These are phyloP conservation scores for Penicillium lagena DNA, from an alignment of 495 filamentous ascomycete genomes.

Conservation along the genomic window DNA sequence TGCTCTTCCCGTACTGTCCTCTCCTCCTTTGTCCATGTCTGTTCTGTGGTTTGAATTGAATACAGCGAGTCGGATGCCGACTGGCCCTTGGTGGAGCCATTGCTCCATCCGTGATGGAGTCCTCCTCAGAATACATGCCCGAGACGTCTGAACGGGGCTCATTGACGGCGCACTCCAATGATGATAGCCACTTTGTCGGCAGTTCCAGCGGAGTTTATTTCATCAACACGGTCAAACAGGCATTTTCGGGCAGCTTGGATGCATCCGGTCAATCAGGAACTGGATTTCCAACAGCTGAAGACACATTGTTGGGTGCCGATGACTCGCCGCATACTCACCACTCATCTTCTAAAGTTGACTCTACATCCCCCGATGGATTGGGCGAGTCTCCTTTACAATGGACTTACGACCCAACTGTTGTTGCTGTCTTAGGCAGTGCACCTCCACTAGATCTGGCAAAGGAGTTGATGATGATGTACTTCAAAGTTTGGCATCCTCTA, in stretches of 20 bases:
- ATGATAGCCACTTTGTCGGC: conserved; percentile 37
- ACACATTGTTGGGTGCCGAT: conserved; percentile 30
- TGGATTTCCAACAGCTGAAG: conserved; percentile 31
- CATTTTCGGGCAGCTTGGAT: conserved; percentile 24
- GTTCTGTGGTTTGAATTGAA: no score
- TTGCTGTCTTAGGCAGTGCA: conserved; percentile 17
- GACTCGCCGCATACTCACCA: conserved; percentile 17
- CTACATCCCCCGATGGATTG: conserved; percentile 1
- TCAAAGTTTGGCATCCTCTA: conserved; percentile 41
- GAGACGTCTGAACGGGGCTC: conserved; percentile 32
- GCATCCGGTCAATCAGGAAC: conserved; percentile 11
- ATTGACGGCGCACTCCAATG: conserved; percentile 33
- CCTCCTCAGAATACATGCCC: conserved; percentile 21
- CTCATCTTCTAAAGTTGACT: conserved; percentile 9
- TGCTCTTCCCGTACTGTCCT: no score
- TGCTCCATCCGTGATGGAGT: conserved; percentile 23
- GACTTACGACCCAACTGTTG: conserved; percentile 28
- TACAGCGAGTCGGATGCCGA: no score
- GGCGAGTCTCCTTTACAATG: conserved; percentile 16
- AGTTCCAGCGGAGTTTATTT: conserved; percentile 39
- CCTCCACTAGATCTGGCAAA: conserved; percentile 23
- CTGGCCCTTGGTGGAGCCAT: neutral
- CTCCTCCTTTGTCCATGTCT: no score
- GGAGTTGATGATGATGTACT: conserved; percentile 36
- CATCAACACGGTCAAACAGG: conserved; percentile 36